A percentile compares a stretch with the other conserved stretches of the same genome.
These are phyloP conservation scores for Aspergillus fructus DNA, from an alignment of 2,329 filamentous ascomycete species.

Conservation along the genomic window DNA sequence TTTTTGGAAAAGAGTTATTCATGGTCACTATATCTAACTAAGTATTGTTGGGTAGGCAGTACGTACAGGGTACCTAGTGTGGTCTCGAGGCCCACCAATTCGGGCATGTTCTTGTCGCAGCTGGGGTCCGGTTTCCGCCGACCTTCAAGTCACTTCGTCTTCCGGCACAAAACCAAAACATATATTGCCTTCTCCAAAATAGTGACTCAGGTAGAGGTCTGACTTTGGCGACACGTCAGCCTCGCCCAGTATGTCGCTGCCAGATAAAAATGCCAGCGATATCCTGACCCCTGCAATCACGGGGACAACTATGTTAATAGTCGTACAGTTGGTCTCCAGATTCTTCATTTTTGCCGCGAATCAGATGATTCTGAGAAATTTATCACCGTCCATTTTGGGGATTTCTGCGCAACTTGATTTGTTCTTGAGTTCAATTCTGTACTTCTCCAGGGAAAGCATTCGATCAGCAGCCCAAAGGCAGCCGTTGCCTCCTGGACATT, in stretches of 20 bases:
- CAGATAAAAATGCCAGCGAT: slow-evolving; percentile 20
- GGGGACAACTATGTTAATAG: slow-evolving; percentile 81
- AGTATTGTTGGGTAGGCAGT: no score
- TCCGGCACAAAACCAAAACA: neutral
- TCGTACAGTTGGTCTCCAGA: slow-evolving; percentile 83
- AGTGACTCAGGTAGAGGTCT: neutral
- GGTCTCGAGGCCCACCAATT: neutral
- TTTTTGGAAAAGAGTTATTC: neutral
- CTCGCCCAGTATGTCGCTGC: slow-evolving; percentile 16
- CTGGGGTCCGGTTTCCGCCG: no score
- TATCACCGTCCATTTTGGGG: slow-evolving; percentile 82
- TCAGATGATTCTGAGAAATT: slow-evolving; percentile 81
- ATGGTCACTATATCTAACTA: neutral
- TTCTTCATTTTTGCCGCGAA: slow-evolving; percentile 88
- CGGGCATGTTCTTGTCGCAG: neutral
- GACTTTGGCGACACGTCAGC: neutral
- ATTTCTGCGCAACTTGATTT: slow-evolving; percentile 88
- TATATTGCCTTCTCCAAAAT: neutral
- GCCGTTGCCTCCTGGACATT: slow-evolving; percentile 31
- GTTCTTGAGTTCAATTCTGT: slow-evolving; percentile 88
- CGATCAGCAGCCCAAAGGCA: slow-evolving; percentile 89
- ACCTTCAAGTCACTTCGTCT: neutral
- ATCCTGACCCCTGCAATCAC: slow-evolving; percentile 49
- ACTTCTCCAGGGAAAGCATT: slow-evolving; percentile 88
- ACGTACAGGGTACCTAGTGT: neutral